These are phyloP conservation scores for Ophiostoma sp. DNA, from an alignment of 2,329 filamentous ascomycete species.

Conservation along the genomic window DNA sequence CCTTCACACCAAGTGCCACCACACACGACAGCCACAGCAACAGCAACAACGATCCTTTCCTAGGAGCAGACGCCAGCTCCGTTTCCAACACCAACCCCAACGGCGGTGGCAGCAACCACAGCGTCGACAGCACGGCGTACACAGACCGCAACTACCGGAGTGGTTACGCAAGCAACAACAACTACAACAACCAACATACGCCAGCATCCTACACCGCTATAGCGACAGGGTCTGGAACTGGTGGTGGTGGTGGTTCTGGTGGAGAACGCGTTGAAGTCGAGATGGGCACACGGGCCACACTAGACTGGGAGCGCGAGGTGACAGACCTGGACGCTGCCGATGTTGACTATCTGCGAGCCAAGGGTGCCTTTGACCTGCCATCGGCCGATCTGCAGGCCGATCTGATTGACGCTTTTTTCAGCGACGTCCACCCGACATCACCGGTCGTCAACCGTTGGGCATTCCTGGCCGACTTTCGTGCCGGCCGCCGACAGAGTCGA, in stretches of 20 bases:
- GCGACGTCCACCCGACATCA: slow-evolving; percentile 28
- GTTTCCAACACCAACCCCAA: background rate
- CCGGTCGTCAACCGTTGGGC: slow-evolving; percentile 24
- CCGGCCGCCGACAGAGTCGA: slow-evolving; percentile 22
- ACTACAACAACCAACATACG: background rate
- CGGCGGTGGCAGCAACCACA: background rate
- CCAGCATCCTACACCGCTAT: background rate
- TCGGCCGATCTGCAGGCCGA: slow-evolving; percentile 24
- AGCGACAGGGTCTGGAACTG: background rate
- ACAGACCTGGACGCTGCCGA: slow-evolving; percentile 27
- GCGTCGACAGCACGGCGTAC: background rate
- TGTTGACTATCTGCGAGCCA: slow-evolving; percentile 25
- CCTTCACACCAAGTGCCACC: slow-evolving; percentile 13
- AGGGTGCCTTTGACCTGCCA: slow-evolving; percentile 29
- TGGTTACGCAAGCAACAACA: background rate
- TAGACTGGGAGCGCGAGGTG: slow-evolving; percentile 26
- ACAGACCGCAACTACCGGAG: background rate
- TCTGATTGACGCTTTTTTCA: slow-evolving; percentile 26
- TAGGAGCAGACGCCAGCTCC: background rate
- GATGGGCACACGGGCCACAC: slow-evolving; percentile 23
- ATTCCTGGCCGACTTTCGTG: slow-evolving; percentile 27
- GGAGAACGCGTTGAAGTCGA: slow-evolving; percentile 21
- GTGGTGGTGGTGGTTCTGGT: background rate
- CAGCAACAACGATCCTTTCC: slow-evolving; percentile 4
- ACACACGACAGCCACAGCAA: slow-evolving; percentile 20